These are phyloP conservation scores for Sinapis alba DNA, from an alignment of 441 rosid genomes.

Conservation along the genomic window DNA sequence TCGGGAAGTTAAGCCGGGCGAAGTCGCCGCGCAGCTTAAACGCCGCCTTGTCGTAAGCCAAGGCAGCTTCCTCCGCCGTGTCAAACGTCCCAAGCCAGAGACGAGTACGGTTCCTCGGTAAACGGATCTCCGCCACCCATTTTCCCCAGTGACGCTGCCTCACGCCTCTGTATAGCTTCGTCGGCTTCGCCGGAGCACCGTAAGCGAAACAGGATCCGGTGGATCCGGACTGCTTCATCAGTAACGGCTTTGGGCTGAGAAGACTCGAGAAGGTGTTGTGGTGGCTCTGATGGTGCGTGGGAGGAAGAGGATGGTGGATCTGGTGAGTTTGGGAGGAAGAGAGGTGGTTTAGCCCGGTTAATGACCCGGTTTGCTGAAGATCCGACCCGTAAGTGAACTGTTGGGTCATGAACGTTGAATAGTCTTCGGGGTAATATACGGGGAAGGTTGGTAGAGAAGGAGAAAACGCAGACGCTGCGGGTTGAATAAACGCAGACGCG, in stretches of 20 bases:
- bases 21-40: constrained; percentile 63
- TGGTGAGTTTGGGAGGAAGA: constrained; percentile 50
- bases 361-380: constrained; percentile 36
- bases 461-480: constrained; percentile 29
- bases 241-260: not conserved
- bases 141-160: constrained; percentile 77
- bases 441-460: constrained; percentile 29
- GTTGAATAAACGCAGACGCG: constrained; percentile 29
- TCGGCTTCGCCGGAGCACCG: not conserved
- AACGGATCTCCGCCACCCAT: constrained; percentile 78
- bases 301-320: constrained; percentile 30
- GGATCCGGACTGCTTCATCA: not conserved
- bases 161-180: constrained; percentile 56
- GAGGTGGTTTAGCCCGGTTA: constrained; percentile 49
- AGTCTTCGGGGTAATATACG: constrained; percentile 44
- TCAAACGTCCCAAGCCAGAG: constrained; percentile 73
- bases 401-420: constrained; percentile 35
- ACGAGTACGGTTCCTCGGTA: constrained; percentile 64
- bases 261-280: constrained; percentile 39
- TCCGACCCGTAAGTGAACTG: constrained; percentile 52
- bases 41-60: constrained; percentile 65
- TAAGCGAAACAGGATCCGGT: not conserved
- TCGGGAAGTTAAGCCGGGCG: constrained; percentile 69
- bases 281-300: not conserved
- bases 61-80: constrained; percentile 76